Percentiles rank a stretch among this genome's conserved stretches.
These are phyloP conservation scores for Colletotrichum cereale DNA, from an alignment of 2,329 filamentous ascomycete species.

Conservation along the genomic window DNA sequence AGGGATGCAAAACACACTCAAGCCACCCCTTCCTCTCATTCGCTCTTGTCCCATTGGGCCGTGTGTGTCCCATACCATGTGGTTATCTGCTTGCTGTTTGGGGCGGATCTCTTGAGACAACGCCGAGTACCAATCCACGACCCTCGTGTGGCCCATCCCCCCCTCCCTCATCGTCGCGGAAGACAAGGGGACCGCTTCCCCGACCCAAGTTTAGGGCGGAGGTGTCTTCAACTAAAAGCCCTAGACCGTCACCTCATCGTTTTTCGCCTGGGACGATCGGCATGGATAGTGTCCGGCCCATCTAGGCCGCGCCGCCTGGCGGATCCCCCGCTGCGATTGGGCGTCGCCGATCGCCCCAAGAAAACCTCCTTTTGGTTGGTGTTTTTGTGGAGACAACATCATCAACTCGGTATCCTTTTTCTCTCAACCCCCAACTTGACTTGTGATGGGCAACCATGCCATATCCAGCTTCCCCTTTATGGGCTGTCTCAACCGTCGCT, in stretches of 20 bases:
- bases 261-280: not conserved
- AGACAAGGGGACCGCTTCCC: conserved; percentile 11
- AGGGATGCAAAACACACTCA: not conserved
- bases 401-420: not conserved
- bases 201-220: not conserved
- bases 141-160: not conserved
- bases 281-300: not conserved
- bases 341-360: not conserved
- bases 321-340: conserved; percentile 6
- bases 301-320: not conserved
- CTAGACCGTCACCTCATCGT: not conserved
- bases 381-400: not conserved
- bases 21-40: not conserved
- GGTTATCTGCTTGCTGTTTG: not conserved
- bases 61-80: not conserved
- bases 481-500: not conserved
- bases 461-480: not conserved
- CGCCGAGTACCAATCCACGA: conserved; percentile 2
- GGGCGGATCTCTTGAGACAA: conserved; percentile 14
- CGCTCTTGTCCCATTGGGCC: not conserved
- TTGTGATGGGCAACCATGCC: not conserved
- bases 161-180: conserved; percentile 5
- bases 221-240: not conserved
- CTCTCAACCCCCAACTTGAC: not conserved
- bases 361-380: not conserved